A percentile compares a stretch with the other conserved stretches of the same genome.
Conservation (phyloP, 306 rosid species). For the Astragalus glycyphyllos region DNA sequence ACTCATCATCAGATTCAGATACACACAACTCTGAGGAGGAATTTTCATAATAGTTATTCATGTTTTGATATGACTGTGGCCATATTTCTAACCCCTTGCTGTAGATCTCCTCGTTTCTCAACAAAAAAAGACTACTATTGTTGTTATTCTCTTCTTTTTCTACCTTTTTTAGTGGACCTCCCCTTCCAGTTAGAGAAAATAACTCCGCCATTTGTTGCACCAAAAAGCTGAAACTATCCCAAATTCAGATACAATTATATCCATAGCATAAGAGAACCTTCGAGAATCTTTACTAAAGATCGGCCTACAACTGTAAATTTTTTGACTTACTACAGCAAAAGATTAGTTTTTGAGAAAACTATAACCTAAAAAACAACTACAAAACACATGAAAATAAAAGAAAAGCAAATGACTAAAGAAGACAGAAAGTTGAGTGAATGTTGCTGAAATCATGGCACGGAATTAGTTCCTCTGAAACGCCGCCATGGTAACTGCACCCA, state of each 20-base stretch:
- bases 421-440: background rate
- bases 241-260: constrained; percentile 58
- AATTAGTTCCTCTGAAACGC: constrained; percentile 95
- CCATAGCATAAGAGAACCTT: constrained; percentile 51
- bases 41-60: constrained; percentile 46
- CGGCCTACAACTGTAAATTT: no score
- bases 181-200: constrained; percentile 56
- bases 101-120: constrained; percentile 76
- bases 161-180: constrained; percentile 47
- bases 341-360: constrained; percentile 40
- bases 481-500: constrained; percentile 91
- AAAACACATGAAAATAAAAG: constrained; percentile 3
- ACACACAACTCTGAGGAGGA: constrained; percentile 23
- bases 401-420: constrained; percentile 13
- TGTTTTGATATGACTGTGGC: constrained; percentile 57
- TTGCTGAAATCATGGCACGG: constrained; percentile 71
- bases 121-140: constrained; percentile 49
- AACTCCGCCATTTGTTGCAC: constrained; percentile 83
- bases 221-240: constrained; percentile 52
- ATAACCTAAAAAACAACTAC: no score
- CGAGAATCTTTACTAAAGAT: no score
- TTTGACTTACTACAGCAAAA: constrained; percentile 53
- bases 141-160: constrained; percentile 20
- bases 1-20: constrained; percentile 43
- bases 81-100: constrained; percentile 77